These are phyloP conservation scores for Gomphus bonarii DNA, from an alignment of 1,284 basidiomycete species.

Conservation along the genomic window DNA sequence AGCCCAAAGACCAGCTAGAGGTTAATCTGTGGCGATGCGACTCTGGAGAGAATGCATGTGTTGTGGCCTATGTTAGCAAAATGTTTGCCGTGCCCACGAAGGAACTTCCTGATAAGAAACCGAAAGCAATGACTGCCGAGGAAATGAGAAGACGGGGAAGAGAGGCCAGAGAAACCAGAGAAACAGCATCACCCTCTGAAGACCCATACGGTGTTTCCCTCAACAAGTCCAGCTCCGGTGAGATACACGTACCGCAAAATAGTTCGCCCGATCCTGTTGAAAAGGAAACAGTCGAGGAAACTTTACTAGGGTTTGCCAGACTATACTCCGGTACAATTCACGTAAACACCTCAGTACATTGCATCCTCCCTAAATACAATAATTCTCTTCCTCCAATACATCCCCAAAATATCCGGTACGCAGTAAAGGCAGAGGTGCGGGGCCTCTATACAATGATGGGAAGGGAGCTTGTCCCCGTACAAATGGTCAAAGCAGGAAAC, in stretches of 20 bases:
- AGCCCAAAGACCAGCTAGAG: constrained; percentile 75
- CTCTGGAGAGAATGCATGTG: constrained; percentile 43
- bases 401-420: constrained; percentile 59
- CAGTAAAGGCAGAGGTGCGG: constrained; percentile 55
- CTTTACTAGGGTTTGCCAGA: constrained; percentile 85
- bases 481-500: constrained; percentile 86
- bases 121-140: constrained; percentile 70
- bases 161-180: constrained; percentile 47
- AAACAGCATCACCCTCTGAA: constrained; percentile 22
- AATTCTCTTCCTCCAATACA: constrained; percentile 55
- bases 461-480: constrained; percentile 77
- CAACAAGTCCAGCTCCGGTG: constrained; percentile 16
- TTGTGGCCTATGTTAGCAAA: constrained; percentile 93
- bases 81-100: constrained; percentile 87
- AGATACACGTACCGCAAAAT: constrained; percentile 13
- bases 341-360: constrained; percentile 56
- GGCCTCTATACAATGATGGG: constrained; percentile 98
- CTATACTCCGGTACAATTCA: constrained; percentile 85
- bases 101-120: constrained; percentile 82
- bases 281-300: constrained; percentile 36
- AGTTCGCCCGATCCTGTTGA: constrained; percentile 16
- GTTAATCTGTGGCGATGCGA: constrained; percentile 71
- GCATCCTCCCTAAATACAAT: constrained; percentile 87
- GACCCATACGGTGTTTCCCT: constrained; percentile 17
- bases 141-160: constrained; percentile 72